phyloP scores from a whole-genome alignment of 108 stramenopile species.

The Cyclotella atomus region DNA sequence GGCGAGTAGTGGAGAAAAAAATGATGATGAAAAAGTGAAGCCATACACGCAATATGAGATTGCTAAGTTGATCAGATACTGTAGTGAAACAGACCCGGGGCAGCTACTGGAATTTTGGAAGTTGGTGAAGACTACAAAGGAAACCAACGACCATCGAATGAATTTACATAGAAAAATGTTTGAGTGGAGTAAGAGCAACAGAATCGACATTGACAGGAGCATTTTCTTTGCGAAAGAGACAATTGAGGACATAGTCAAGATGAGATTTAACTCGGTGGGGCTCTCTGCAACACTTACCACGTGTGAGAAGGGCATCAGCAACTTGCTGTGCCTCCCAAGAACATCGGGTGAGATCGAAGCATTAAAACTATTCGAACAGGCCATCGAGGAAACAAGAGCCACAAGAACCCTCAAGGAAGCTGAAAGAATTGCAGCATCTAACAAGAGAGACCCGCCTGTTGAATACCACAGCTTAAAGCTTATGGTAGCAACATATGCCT shows the following conservation, averaged over 20 bases:
- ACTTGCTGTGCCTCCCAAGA: neutral
- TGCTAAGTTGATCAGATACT: neutral
- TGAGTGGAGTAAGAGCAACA: neutral
- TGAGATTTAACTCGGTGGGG: neutral
- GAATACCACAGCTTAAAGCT: neutral
- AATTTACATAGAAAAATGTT: neutral
- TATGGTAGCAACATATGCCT: conserved; percentile 8
- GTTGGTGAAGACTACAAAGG: neutral
- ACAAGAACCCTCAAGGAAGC: conserved; percentile 16
- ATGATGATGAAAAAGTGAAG: neutral
- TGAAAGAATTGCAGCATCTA: neutral
- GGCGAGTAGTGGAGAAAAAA: neutral
- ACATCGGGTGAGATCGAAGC: neutral
- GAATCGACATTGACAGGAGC: conserved; percentile 1
- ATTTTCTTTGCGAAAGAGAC: conserved; percentile 10
- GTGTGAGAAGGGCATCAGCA: neutral
- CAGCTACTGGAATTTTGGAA: neutral
- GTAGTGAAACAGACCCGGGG: neutral
- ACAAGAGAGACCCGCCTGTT: neutral
- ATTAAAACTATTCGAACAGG: neutral
- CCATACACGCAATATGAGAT: neutral
- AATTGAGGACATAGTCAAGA: conserved; percentile 15
- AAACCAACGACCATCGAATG: neutral
- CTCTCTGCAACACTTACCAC: neutral
- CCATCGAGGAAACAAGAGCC: neutral